Evolutionary conservation across 345 rosid species (phyloP), one percentile per base, ranked within the genome.

Genomic region (Citrus sinensis): DNA sequence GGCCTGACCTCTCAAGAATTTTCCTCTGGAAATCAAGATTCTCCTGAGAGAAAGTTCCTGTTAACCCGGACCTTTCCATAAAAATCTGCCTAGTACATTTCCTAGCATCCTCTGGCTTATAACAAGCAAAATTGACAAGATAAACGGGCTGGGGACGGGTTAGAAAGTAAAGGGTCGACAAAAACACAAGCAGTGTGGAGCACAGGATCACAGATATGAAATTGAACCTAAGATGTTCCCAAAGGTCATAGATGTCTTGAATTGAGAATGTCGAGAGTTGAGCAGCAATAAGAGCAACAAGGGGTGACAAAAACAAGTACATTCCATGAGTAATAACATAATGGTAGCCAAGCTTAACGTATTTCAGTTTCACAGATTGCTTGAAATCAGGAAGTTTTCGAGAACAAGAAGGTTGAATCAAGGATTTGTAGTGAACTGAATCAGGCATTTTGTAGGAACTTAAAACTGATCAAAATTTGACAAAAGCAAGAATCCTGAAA

Each of bases 191-290:
- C 35, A 86, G 77, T 32, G 87, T 80, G 14, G 89, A 89, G 72
- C 88, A 85, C 25, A 80, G 61, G 73, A 87, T 75, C 58, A 83
- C 87, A 2, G 82, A 83, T 32, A 89, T 77, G 67, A 90, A 86
- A 76, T 86, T 90, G 77, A 83, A 87, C n/a, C 74, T 80, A 51
- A 90, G 92, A 55, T 87, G 88, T 37, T 81, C 83, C 92, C 90
- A 86, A 13, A 90, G 87, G 27, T 82, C 86, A 66, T 73, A 79
- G 8, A 90, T 60, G 67, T 86, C 92, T 29, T 71, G 70, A 22
- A 82, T 78, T 30, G 87, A 72, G 70, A 87, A 81, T 10, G 87
- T 84, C 5, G 88, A 86, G 39, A 85, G 80, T 67, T 88, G 86
- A 1, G 87, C 84, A 2, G 84, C 79, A 8, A 86, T 77, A 20